These are phyloP conservation scores for Bothriochloa decipiens DNA, from an alignment of 176 grass and related monocot species.

Conservation along the genomic window DNA sequence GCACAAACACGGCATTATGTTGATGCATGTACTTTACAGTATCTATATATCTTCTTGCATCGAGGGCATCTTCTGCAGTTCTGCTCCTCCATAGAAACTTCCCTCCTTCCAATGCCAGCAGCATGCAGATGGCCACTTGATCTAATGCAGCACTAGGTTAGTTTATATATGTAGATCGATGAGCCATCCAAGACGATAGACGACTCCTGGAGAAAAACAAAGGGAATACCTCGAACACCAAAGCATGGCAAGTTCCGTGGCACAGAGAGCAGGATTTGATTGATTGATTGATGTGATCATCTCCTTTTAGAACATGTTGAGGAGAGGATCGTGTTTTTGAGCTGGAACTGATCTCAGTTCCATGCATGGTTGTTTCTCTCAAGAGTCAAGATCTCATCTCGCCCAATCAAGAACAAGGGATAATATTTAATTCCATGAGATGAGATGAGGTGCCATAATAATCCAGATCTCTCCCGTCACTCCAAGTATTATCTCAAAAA, in stretches of 20 bases:
- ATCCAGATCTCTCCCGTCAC: constrained; percentile 24
- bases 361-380: constrained; percentile 45
- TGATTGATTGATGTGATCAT: constrained; percentile 50
- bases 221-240: not conserved
- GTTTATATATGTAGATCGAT: constrained; percentile 2
- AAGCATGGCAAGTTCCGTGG: constrained; percentile 33
- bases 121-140: constrained; percentile 32
- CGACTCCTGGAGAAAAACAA: constrained; percentile 30
- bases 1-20: constrained; percentile 19
- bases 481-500: not conserved
- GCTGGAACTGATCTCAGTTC: constrained; percentile 21
- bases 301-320: constrained; percentile 1
- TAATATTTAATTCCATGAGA: constrained; percentile 28
- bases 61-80: constrained; percentile 54
- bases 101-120: constrained; percentile 35
- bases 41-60: constrained; percentile 29
- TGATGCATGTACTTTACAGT: constrained; percentile 7
- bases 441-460: constrained; percentile 13
- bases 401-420: constrained; percentile 11
- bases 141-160: not conserved
- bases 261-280: constrained; percentile 37
- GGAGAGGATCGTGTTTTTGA: constrained; percentile 29
- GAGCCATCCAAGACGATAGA: constrained; percentile 8
- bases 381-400: constrained; percentile 39
- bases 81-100: constrained; percentile 45